Evolutionary conservation across 2,329 filamentous ascomycete species (phyloP).

Genomic region (Emericellopsis cladophorae): DNA sequence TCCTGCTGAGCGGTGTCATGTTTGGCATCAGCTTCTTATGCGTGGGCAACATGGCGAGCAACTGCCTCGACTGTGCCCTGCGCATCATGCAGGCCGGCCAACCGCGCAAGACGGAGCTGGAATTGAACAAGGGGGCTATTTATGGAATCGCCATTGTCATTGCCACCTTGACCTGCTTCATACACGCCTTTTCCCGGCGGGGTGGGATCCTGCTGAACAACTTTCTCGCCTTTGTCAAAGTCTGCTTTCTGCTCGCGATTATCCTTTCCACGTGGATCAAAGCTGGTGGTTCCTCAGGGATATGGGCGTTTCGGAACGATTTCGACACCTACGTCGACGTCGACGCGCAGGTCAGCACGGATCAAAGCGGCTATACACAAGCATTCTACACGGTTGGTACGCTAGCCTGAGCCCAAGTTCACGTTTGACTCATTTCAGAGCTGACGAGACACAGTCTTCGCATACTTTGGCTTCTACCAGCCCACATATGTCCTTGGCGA

Average conservation of each 20-base stretch:
- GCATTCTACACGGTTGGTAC: constrained; percentile 25
- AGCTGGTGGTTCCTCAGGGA: background rate
- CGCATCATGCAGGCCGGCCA: constrained; percentile 22
- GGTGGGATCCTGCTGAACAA: constrained; percentile 40
- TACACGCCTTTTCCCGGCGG: constrained; percentile 33
- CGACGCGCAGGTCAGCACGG: constrained; percentile 1
- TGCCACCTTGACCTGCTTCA: constrained; percentile 28
- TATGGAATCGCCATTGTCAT: constrained; percentile 33
- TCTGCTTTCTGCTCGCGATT: constrained; percentile 32
- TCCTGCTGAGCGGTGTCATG: constrained; percentile 27
- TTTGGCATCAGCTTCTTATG: constrained; percentile 31
- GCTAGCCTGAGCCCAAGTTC: background rate
- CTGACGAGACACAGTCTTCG: background rate
- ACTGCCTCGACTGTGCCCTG: constrained; percentile 31
- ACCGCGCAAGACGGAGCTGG: background rate
- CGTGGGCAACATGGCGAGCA: constrained; percentile 34
- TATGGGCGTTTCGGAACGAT: background rate
- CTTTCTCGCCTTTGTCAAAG: constrained; percentile 32
- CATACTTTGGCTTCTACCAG: background rate
- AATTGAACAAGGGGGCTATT: constrained; percentile 17
- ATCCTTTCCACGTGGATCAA: background rate
- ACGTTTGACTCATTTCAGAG: background rate
- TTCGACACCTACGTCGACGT: background rate
- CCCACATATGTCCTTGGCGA: background rate
- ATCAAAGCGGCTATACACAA: constrained; percentile 17